phyloP scores from a whole-genome alignment of 768 basidiomycete species.

The Xerocomus potaroensis region DNA sequence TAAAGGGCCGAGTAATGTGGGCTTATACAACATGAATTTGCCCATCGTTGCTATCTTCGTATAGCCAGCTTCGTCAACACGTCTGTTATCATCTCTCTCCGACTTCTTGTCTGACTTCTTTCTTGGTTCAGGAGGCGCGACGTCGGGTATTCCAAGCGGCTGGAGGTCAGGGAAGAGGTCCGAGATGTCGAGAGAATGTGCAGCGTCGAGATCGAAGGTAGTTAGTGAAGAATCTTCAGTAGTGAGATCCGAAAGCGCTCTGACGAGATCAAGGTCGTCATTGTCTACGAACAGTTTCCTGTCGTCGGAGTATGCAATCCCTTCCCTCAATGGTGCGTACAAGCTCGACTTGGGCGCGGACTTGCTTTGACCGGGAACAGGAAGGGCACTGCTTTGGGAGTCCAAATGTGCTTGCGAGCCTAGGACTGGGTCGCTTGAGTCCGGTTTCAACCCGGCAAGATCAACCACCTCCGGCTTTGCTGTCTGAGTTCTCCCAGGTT shows the following conservation, averaged over 20 bases:
- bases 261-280: conserved; percentile 47
- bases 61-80: conserved; percentile 74
- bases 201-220: conserved; percentile 16
- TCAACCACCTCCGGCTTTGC: conserved; percentile 26
- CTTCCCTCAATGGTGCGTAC: conserved; percentile 57
- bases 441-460: conserved; percentile 44
- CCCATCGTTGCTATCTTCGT: conserved; percentile 73
- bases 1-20: conserved; percentile 79
- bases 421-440: conserved; percentile 54
- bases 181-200: conserved; percentile 46
- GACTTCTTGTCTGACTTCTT: conserved; percentile 53
- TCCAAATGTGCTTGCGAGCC: conserved; percentile 38
- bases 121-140: conserved; percentile 34
- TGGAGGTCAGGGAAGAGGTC: conserved; percentile 85
- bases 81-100: conserved; percentile 63
- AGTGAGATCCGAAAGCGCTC: conserved; percentile 42
- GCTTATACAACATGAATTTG: conserved; percentile 75
- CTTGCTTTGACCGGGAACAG: conserved; percentile 30
- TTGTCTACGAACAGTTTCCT: conserved; percentile 52
- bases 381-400: conserved; percentile 26
- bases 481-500: conserved; percentile 16
- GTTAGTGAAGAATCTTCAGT: conserved; percentile 20
- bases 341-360: conserved; percentile 38
- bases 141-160: conserved; percentile 52
- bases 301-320: conserved; percentile 44